phyloP scores from a whole-genome alignment of 1,139 yeast genomes.

The Taphrina deformans region DNA sequence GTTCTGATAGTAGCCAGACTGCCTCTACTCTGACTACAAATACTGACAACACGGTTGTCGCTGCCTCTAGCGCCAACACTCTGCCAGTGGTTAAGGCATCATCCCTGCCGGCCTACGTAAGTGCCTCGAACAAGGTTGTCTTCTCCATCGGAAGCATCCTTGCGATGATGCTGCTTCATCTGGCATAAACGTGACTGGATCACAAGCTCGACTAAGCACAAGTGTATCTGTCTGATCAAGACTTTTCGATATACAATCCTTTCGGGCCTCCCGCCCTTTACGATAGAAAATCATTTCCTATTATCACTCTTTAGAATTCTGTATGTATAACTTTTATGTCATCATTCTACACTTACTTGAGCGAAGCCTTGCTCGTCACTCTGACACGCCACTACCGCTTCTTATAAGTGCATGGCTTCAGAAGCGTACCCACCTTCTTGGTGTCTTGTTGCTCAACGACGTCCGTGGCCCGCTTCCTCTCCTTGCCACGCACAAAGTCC shows the following conservation, averaged over 20 bases:
- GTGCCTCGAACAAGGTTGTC: neutral
- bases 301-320: slow-evolving; percentile 2
- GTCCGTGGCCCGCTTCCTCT: slow-evolving; percentile 61
- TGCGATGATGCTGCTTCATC: neutral
- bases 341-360: neutral
- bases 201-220: too few species aligned
- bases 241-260: too few species aligned
- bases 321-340: neutral
- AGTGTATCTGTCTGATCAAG: too few species aligned
- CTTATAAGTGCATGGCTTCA: slow-evolving; percentile 94
- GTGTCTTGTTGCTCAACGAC: slow-evolving; percentile 64
- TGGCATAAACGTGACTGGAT: neutral
- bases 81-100: neutral
- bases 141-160: neutral
- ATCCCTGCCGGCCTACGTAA: neutral
- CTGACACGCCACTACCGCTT: slow-evolving; percentile 56
- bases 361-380: neutral
- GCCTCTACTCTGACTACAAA: neutral
- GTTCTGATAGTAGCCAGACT: neutral
- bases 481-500: slow-evolving; percentile 71
- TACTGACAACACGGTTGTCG: neutral
- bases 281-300: neutral
- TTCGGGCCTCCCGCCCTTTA: neutral
- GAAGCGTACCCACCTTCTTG: slow-evolving; percentile 83
- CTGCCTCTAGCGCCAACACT: neutral